phyloP scores from a whole-genome alignment of 2,329 filamentous ascomycete species.

The Phaeomoniella chlamydospora region DNA sequence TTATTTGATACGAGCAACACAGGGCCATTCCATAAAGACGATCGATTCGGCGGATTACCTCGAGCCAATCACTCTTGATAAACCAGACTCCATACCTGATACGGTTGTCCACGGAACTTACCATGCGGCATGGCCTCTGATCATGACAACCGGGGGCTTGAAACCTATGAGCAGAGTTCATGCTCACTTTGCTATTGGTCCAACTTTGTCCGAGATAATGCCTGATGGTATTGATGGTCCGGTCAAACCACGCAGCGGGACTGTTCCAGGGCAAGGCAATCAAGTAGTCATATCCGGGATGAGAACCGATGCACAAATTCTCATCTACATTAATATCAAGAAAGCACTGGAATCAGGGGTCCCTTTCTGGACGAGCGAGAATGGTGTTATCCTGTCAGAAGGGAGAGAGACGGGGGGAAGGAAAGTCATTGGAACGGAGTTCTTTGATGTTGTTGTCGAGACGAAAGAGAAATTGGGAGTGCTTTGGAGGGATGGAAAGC shows the following conservation, averaged over 20 bases:
- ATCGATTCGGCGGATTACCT: constrained; percentile 58
- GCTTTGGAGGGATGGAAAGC: constrained; percentile 46
- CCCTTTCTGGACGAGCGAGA: constrained; percentile 66
- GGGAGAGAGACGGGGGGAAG: constrained; percentile 36
- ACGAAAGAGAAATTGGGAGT: constrained; percentile 59
- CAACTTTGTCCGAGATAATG: constrained; percentile 33
- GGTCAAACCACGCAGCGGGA: neutral
- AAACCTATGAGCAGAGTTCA: constrained; percentile 73
- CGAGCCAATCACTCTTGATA: constrained; percentile 46
- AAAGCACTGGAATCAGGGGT: constrained; percentile 47
- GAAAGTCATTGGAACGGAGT: constrained; percentile 49
- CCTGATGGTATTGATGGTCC: constrained; percentile 10
- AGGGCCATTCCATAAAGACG: constrained; percentile 75
- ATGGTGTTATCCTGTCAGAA: constrained; percentile 54
- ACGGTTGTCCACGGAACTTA: constrained; percentile 80
- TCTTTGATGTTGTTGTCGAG: constrained; percentile 60
- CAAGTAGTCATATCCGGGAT: constrained; percentile 60
- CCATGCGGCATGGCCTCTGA: constrained; percentile 61
- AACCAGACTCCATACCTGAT: constrained; percentile 35
- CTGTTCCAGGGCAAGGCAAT: constrained; percentile 15
- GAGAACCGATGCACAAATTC: constrained; percentile 59
- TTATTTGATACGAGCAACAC: constrained; percentile 87
- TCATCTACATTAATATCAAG: constrained; percentile 63
- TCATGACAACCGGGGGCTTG: constrained; percentile 63
- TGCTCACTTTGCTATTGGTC: constrained; percentile 72